Conservation (phyloP, 192 early-diverging fungal genomes). For the Geranomyces variabilis region DNA sequence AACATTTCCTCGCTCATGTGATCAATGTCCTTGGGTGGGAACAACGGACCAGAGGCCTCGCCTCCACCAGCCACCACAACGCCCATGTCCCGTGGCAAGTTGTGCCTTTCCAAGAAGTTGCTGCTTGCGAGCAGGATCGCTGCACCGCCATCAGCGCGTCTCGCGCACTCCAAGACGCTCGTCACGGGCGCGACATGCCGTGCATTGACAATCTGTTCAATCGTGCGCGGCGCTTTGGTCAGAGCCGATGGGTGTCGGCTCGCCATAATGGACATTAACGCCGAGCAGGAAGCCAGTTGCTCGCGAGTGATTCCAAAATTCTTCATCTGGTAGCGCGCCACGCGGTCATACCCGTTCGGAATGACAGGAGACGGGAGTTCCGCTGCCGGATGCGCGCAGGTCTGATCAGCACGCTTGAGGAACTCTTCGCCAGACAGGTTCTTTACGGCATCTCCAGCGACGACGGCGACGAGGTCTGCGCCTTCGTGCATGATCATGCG, state of each 20-base stretch:
- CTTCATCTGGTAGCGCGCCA: slow-evolving; percentile 50
- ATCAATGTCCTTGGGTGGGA: slow-evolving; percentile 37
- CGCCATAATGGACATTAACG: slow-evolving; percentile 50
- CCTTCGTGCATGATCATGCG: slow-evolving; percentile 44
- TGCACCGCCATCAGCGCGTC: slow-evolving; percentile 49
- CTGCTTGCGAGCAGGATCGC: slow-evolving; percentile 42
- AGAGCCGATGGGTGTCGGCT: slow-evolving; percentile 45
- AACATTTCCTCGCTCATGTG: slow-evolving; percentile 45
- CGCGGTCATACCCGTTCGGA: slow-evolving; percentile 48
- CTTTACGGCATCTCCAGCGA: slow-evolving; percentile 49
- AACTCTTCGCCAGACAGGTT: slow-evolving; percentile 42
- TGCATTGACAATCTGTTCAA: slow-evolving; percentile 37
- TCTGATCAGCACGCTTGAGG: slow-evolving; percentile 45
- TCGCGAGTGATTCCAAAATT: slow-evolving; percentile 43
- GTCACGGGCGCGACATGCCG: slow-evolving; percentile 46
- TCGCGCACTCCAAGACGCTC: slow-evolving; percentile 46
- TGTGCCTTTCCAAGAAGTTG: slow-evolving; percentile 39
- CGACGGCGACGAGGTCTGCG: slow-evolving; percentile 47
- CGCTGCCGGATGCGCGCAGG: slow-evolving; percentile 36
- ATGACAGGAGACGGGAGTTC: slow-evolving; percentile 42
- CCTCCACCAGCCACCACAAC: slow-evolving; percentile 47
- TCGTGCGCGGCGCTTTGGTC: slow-evolving; percentile 37
- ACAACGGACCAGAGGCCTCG: slow-evolving; percentile 49
- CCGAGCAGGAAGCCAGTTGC: slow-evolving; percentile 43
- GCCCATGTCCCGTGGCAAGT: slow-evolving; percentile 30